Evolutionary conservation across 2,329 filamentous ascomycete species (phyloP).

Genomic region (Hymenoscyphus fructigenus): DNA sequence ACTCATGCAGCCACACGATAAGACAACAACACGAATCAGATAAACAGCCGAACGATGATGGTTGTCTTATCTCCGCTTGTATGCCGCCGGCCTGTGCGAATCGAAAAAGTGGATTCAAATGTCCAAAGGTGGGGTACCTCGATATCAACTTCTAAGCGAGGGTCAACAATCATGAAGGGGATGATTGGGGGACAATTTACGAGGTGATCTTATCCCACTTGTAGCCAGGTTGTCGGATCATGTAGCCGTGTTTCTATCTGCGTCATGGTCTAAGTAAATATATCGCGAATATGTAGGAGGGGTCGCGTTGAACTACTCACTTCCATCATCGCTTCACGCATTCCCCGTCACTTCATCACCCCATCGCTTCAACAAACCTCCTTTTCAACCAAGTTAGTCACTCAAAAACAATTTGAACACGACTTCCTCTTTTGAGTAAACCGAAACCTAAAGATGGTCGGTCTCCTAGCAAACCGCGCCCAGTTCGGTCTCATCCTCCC

Average conservation of each 20-base stretch:
- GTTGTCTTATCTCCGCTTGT: neutral
- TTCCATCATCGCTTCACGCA: neutral
- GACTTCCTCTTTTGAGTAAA: no score
- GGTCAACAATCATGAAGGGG: neutral
- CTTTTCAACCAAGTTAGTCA: neutral
- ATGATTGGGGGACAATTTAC: neutral
- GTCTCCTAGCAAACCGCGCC: conserved; percentile 29
- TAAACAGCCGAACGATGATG: neutral
- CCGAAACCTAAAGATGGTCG: conserved; percentile 17
- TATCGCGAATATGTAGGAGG: neutral
- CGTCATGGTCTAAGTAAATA: neutral
- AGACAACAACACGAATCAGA: neutral
- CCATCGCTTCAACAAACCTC: neutral
- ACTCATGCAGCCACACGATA: neutral
- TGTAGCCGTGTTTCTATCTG: neutral
- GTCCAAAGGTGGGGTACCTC: neutral
- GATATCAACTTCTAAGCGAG: neutral
- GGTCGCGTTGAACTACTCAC: neutral
- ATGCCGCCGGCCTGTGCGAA: neutral
- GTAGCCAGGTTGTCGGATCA: neutral
- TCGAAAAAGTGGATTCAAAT: neutral
- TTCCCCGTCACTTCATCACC: neutral
- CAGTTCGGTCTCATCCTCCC: conserved; percentile 37
- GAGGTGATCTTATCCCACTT: neutral
- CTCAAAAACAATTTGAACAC: neutral